These are phyloP conservation scores for Pezicula radicicola DNA, from an alignment of 2,329 filamentous ascomycete species.

Conservation along the genomic window DNA sequence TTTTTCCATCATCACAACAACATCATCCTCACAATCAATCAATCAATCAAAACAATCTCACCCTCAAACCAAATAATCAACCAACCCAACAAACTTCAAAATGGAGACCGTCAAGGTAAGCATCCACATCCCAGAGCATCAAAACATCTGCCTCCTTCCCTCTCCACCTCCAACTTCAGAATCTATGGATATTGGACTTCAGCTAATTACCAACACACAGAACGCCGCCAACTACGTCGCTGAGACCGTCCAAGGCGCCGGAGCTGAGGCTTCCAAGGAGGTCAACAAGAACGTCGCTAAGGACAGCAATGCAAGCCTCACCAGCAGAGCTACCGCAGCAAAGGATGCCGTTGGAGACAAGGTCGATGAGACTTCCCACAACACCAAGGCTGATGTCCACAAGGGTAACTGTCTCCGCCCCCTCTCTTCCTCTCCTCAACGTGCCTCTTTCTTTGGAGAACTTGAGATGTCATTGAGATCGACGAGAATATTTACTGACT, in stretches of 20 bases:
- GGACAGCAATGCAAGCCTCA: constrained; percentile 40
- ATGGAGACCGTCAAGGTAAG: constrained; percentile 33
- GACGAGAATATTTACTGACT: constrained; percentile 3
- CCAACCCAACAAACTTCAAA: constrained; percentile 18
- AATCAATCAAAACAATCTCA: constrained; percentile 12
- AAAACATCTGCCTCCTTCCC: neutral
- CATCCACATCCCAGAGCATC: constrained; percentile 1
- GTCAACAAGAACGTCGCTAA: constrained; percentile 56
- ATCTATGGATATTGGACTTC: constrained; percentile 4
- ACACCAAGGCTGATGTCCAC: constrained; percentile 44
- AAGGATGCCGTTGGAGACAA: constrained; percentile 50
- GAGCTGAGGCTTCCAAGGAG: constrained; percentile 51
- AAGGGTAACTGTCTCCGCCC: constrained; percentile 31
- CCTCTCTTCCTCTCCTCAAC: neutral
- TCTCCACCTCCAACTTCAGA: neutral
- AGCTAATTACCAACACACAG: constrained; percentile 20
- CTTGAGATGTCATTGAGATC: neutral
- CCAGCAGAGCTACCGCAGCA: constrained; percentile 46
- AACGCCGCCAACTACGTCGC: constrained; percentile 55
- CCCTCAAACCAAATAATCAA: constrained; percentile 15
- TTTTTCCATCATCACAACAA: constrained; percentile 11
- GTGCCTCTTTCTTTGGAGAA: neutral
- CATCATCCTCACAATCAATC: constrained; percentile 11
- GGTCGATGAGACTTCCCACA: constrained; percentile 48
- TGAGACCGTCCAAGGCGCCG: constrained; percentile 48